Evolutionary conservation across 2,329 filamentous ascomycete genomes (phyloP), one percentile per base, ranked within the genome.

Genomic region (Zopfia rhizophila): DNA sequence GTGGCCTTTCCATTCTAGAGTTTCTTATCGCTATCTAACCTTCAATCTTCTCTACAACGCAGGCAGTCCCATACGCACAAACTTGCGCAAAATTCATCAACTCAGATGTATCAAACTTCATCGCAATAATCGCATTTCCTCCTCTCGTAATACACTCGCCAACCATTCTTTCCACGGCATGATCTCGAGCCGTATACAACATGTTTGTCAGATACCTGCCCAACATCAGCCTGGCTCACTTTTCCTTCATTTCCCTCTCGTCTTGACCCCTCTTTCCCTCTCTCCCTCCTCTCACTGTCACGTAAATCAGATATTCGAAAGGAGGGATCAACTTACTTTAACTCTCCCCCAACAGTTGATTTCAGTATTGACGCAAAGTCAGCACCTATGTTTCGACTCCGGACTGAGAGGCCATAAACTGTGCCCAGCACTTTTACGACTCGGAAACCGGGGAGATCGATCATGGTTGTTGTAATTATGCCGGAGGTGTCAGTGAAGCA

Each of bases 391-490:
- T 86, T 86, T 36, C 83, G 79, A 12, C 79, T 80, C 7, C 80
- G 80, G 5, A 83, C 80, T 0, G 78, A 82, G 30, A 83, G 73
- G 7, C 81, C 81, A 66, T 82, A 83, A 21, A 83, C 79, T 6
- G 81, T 78, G 41, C 83, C 83, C 5, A 86, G 77, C 1, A 84
- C 79, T 40, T 75, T 75, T 25, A 79, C 77, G 35, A 86, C 73
- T 51, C 78, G 80, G 67, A 85, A 85, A 6, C 82, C 82, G 0
- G 83, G 83, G 16, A 86, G 69, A 59, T 86, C 82, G 68, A 81
- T 83, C 82, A 85, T 86, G 40, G 83, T 86, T 0, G 81, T 80
- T 1, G 82, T 85, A 53, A 86, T 80, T 42, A 86, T 75, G 25
- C 83, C 83, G 35, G 81, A 77, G 6, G 83, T 86, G 60, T 86